A percentile compares a stretch with the other conserved stretches of the same genome.
Conservation (phyloP, 257 asterid species). For the Schizonepeta tenuifolia region DNA sequence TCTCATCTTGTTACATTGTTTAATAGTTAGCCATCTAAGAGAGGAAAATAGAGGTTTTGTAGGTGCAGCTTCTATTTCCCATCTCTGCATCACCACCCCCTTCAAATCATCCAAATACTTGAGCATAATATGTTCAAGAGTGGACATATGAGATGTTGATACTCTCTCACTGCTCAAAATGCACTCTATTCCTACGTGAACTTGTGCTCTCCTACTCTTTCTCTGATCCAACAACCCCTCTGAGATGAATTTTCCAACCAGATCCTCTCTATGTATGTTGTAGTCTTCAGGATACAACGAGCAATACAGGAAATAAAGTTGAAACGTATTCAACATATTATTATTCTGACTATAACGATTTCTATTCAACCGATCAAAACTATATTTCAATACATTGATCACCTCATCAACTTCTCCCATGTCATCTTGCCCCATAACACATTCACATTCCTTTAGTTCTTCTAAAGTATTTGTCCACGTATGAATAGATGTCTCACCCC, state of each 20-base stretch:
- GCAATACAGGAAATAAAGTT: neutral
- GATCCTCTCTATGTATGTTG: neutral
- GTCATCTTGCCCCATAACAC: too few species aligned
- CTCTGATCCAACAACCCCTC: neutral
- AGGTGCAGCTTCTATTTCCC: too few species aligned
- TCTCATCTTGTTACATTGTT: neutral
- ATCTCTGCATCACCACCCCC: neutral
- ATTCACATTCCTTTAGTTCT: neutral
- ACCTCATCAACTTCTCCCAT: too few species aligned
- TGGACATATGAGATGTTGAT: too few species aligned
- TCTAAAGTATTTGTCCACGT: neutral
- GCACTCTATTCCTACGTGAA: neutral
- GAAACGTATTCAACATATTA: neutral
- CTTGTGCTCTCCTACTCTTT: constrained; percentile 7
- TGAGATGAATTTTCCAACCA: neutral
- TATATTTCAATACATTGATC: too few species aligned
- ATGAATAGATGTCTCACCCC: constrained; percentile 6
- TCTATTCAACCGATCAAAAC: constrained; percentile 4
- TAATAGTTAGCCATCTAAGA: too few species aligned
- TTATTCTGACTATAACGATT: neutral
- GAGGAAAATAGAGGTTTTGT: too few species aligned
- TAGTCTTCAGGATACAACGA: constrained; percentile 26
- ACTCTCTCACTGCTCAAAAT: neutral
- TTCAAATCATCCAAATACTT: neutral
- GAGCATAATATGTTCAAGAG: too few species aligned